phyloP scores from a whole-genome alignment of 2,329 filamentous ascomycete genomes.

The Arthrinium phaeospermum region DNA sequence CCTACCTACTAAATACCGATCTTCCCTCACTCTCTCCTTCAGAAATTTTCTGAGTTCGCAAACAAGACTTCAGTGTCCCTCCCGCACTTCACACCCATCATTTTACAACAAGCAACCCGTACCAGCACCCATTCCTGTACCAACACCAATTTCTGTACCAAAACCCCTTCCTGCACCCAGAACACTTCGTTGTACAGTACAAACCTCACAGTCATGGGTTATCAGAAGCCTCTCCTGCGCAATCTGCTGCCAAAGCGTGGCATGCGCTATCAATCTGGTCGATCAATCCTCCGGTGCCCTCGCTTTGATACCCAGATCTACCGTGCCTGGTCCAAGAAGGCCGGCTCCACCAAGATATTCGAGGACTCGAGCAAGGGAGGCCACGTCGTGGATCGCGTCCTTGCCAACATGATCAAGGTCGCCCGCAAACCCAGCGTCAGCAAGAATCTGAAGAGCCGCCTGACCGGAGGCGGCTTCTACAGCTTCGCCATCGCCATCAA shows the following conservation, averaged over 20 bases:
- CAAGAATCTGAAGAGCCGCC: not conserved
- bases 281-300: not conserved
- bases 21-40: not conserved
- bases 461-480: not conserved
- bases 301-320: not conserved
- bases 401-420: not conserved
- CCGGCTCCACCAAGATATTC: not conserved
- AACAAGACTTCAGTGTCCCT: not conserved
- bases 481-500: not conserved
- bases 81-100: not conserved
- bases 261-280: not conserved
- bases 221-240: not conserved
- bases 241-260: not conserved
- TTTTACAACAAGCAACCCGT: too few relatives aligned
- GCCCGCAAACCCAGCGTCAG: not conserved
- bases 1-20: too few relatives aligned
- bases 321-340: not conserved
- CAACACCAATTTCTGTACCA: not conserved
- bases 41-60: not conserved
- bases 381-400: not conserved
- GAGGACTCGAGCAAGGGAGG: not conserved
- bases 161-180: not conserved
- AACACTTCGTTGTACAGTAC: not conserved
- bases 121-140: not conserved
- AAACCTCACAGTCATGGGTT: not conserved